Percentiles rank a stretch among this genome's conserved stretches.
These are phyloP conservation scores for Erodium texanum DNA, from an alignment of 441 rosid species.

Conservation along the genomic window DNA sequence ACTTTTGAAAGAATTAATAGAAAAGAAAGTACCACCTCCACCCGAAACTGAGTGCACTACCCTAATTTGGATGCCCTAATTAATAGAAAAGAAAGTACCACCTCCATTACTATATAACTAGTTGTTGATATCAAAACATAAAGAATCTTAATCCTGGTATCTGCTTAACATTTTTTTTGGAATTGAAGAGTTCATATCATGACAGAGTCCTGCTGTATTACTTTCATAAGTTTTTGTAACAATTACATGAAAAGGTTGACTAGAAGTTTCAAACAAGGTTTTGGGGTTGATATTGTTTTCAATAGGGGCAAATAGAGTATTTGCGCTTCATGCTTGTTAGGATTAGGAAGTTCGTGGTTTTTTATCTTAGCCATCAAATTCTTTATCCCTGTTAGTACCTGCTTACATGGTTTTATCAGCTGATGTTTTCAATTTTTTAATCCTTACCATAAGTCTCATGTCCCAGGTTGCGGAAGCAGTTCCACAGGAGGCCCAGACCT, in stretches of 20 bases:
- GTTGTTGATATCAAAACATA: background rate
- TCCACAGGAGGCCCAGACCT: constrained; percentile 54
- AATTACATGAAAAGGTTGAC: background rate
- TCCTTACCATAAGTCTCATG: background rate
- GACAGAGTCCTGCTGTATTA: background rate
- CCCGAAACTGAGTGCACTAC: background rate
- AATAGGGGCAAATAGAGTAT: background rate
- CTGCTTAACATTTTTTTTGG: no score
- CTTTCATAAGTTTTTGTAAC: background rate
- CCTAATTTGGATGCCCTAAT: background rate
- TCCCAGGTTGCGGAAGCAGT: constrained; percentile 85
- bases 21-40: background rate
- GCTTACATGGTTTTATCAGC: background rate
- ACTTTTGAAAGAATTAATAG: background rate
- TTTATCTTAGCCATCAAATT: background rate
- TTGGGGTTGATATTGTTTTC: background rate
- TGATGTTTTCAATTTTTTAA: background rate
- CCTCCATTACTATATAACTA: background rate
- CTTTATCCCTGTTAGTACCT: background rate
- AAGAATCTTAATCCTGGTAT: background rate
- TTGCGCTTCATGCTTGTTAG: background rate
- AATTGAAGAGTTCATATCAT: no score
- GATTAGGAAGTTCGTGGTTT: constrained; percentile 1
- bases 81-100: no score
- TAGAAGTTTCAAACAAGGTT: background rate